Base-by-base conservation (phyloP, 495 filamentous ascomycete genomes). In the Aspergillus affinis region DNA sequence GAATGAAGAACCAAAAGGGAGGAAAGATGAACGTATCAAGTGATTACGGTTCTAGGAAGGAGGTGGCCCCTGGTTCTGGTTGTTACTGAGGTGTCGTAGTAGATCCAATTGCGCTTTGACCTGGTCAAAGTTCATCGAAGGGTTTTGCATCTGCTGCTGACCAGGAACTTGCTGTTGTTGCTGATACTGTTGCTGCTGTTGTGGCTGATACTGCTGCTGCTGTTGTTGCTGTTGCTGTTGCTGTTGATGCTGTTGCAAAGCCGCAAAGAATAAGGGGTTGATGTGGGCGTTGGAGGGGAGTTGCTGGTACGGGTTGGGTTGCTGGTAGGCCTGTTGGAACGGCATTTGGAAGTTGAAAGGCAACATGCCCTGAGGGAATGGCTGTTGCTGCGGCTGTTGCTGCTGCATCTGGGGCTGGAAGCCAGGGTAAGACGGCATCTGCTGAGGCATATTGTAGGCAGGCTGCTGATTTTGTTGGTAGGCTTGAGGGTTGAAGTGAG, bases 231-330 rank as follows among this genome's bases (percentile, higher is more conserved):
- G 74, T 52, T 78, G 77, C 56, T 76, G 70, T 17, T 63, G 65
- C 57, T 79, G 75, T 27, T 72, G 76, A 45, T 76, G 74, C 52
- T 78, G 77, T 54, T 79, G 76, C 56, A 79, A 55, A 26, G 71
- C 69, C 61, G 76, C 76, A 61, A 90, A 78, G 73, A 90, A 87
- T 0, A 84, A 78, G 6, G 88, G 88, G 55, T 88, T 90, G 61
- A 90, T 79, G 54, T 86, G 86, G 2, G 83, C 78, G 32, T 82
- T 85, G n/a, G 74, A 66, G 1, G 78, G 75, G 7, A 73, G 57
- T 29, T 70, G 59, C 45, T 70, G 73, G 60, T 78, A 78, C 10
- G 69, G 66, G 55, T 73, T 71, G 9, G 61, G 63, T 58, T 72
- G 77, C 20, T 75, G 72, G 55, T 72, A 73, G 48, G 66, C 62